Evolutionary conservation across 148 eudicot species (phyloP).

Genomic region (Spergularia marina): DNA sequence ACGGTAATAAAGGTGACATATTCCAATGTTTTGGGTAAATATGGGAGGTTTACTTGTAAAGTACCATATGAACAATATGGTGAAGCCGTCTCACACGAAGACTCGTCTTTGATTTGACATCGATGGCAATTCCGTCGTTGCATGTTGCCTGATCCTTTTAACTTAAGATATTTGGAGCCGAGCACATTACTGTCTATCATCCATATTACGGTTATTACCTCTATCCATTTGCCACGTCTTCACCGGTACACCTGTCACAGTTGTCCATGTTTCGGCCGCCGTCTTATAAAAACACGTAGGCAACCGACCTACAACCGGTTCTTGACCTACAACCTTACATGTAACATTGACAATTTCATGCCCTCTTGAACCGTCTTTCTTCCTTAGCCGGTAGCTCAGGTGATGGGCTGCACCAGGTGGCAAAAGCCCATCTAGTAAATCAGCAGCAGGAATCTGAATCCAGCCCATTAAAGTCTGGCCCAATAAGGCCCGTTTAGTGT

Average conservation of each 20-base stretch:
- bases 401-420: slow-evolving; percentile 35
- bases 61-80: too few relatives aligned
- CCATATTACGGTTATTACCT: not conserved
- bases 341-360: slow-evolving; percentile 48
- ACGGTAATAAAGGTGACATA: too few relatives aligned
- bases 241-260: slow-evolving; percentile 44
- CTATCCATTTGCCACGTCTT: slow-evolving; percentile 14
- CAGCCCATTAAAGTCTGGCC: slow-evolving; percentile 49
- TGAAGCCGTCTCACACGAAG: too few relatives aligned
- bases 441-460: slow-evolving; percentile 50
- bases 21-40: too few relatives aligned
- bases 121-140: too few relatives aligned
- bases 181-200: too few relatives aligned
- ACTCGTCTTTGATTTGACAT: too few relatives aligned
- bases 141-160: too few relatives aligned
- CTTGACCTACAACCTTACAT: slow-evolving; percentile 32
- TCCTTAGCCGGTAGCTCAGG: slow-evolving; percentile 54
- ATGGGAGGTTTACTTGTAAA: too few relatives aligned
- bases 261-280: slow-evolving; percentile 21
- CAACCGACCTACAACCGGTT: not conserved
- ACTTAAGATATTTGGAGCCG: too few relatives aligned
- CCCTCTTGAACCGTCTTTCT: slow-evolving; percentile 55
- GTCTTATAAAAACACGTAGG: not conserved
- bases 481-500: slow-evolving; percentile 33
- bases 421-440: slow-evolving; percentile 36